These are phyloP conservation scores for Naganishia cerealis DNA, from an alignment of 1,284 basidiomycete genomes.

Conservation along the genomic window DNA sequence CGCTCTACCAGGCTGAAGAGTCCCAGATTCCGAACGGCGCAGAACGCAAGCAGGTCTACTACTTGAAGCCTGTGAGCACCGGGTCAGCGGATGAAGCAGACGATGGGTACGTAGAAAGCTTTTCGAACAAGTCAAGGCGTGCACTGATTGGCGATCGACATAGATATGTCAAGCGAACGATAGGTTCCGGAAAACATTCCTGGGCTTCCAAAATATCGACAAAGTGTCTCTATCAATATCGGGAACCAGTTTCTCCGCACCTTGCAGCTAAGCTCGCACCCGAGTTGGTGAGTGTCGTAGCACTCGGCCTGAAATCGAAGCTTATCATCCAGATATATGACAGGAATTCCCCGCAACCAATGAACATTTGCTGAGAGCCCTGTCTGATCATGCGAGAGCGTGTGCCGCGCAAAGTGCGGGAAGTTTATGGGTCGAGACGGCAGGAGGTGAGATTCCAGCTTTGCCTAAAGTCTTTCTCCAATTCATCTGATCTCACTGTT, in stretches of 20 bases:
- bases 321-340: not conserved
- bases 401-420: slow-evolving; percentile 57
- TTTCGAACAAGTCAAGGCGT: not conserved
- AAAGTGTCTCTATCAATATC: slow-evolving; percentile 77
- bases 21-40: not conserved
- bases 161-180: slow-evolving; percentile 71
- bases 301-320: not conserved
- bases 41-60: slow-evolving; percentile 61
- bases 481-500: not conserved
- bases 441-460: slow-evolving; percentile 66
- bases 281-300: slow-evolving; percentile 48
- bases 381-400: slow-evolving; percentile 61
- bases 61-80: slow-evolving; percentile 89
- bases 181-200: slow-evolving; percentile 44
- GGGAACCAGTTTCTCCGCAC: slow-evolving; percentile 90
- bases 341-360: slow-evolving; percentile 55
- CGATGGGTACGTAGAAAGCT: slow-evolving; percentile 64
- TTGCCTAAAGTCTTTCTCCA: slow-evolving; percentile 42
- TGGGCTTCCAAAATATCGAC: slow-evolving; percentile 58
- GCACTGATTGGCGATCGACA: slow-evolving; percentile 3
- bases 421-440: slow-evolving; percentile 87
- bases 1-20: slow-evolving; percentile 39
- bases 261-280: slow-evolving; percentile 71
- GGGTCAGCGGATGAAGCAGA: slow-evolving; percentile 77
- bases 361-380: slow-evolving; percentile 66